Conservation (phyloP, 208 protist species). For the Wallacemonas sp. region DNA sequence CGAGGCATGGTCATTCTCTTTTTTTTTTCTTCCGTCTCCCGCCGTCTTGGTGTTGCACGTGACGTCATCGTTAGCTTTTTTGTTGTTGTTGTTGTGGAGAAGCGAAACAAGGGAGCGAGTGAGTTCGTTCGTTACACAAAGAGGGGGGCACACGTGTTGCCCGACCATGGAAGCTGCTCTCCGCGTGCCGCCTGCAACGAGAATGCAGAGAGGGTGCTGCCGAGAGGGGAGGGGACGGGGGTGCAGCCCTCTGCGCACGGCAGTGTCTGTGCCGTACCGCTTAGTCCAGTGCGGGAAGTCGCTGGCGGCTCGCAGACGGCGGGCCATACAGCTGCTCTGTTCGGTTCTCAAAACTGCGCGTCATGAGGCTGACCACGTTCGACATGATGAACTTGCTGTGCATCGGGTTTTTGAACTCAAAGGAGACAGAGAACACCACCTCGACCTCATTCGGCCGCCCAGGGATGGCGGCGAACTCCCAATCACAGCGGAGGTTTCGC, state of each 20-base stretch:
- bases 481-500: conserved; percentile 62
- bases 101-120: too few species aligned
- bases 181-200: too few species aligned
- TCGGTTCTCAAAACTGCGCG: conserved; percentile 70
- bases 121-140: too few species aligned
- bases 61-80: neutral
- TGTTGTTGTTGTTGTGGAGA: neutral
- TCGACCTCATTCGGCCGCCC: conserved; percentile 51
- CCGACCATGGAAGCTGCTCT: too few species aligned
- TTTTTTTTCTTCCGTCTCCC: conserved; percentile 12
- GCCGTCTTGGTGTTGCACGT: conserved; percentile 5
- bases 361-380: conserved; percentile 79
- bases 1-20: neutral
- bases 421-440: conserved; percentile 68
- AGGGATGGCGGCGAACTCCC: conserved; percentile 55
- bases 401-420: conserved; percentile 78
- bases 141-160: too few species aligned
- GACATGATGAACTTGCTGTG: conserved; percentile 74
- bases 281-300: conserved; percentile 21
- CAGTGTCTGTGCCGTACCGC: too few species aligned
- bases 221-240: too few species aligned
- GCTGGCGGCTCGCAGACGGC: conserved; percentile 37
- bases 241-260: too few species aligned
- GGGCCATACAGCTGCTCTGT: conserved; percentile 74
- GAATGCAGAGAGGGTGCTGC: too few species aligned